phyloP scores from a whole-genome alignment of 2,329 filamentous ascomycete species.

The Penicillium sp. region DNA sequence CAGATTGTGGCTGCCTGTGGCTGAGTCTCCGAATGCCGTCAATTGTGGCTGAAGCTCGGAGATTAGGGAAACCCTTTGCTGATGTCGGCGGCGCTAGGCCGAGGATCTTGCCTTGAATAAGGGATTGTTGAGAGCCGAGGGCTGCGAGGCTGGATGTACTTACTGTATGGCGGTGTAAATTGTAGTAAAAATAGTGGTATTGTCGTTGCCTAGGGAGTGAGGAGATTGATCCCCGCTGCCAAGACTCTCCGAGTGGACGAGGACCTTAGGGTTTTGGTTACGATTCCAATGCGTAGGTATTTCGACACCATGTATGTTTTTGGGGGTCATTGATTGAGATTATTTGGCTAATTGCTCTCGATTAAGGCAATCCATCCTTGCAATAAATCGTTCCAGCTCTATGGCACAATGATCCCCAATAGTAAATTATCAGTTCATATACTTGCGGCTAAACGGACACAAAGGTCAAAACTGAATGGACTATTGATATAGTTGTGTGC shows the following conservation, averaged over 20 bases:
- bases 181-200: background rate
- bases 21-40: background rate
- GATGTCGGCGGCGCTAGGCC: background rate
- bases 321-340: background rate
- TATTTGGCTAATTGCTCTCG: background rate
- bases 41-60: background rate
- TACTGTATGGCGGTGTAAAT: background rate
- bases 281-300: background rate
- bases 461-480: background rate
- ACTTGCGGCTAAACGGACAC: background rate
- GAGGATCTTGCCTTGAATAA: background rate
- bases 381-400: too few species aligned
- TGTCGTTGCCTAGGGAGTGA: constrained; percentile 1
- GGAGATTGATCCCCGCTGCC: background rate
- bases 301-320: background rate
- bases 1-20: background rate
- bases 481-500: background rate
- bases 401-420: background rate
- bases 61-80: background rate
- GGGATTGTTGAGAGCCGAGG: background rate
- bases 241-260: background rate
- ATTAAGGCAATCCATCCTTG: background rate
- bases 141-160: background rate
- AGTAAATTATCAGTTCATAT: too few species aligned
- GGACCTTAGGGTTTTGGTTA: background rate